Evolutionary conservation across 78 protist genomes (phyloP), one percentile per base, ranked within the genome.

Genomic region (Guillardia theta): DNA sequence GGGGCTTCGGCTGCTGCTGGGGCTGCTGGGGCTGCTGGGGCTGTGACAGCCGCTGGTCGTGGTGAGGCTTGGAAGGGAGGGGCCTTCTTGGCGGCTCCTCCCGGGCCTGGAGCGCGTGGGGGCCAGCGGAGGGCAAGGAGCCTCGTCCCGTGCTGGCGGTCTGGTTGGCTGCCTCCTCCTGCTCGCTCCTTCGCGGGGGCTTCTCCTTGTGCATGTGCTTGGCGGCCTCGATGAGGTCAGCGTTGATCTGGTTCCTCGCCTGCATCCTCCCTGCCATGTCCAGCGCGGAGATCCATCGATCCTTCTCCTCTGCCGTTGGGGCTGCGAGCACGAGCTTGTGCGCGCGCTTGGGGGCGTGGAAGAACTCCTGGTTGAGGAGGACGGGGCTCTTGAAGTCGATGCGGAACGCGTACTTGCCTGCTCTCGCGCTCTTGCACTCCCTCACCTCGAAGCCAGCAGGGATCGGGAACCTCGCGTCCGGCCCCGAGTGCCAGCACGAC

Each of bases 401-500:
- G 19, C 90, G 47, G 90, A 78, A 78, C 15, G 48, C 90, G 33
- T 78, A n/a, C 24, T 30, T 18, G 48, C 90, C 90, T 3, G 90
- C 53, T 4, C 90, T 3, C 48, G 90, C 90, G 33, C 33, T 43
- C 90, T 43, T 37, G 90, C 45, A 43, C 90, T 78, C 90, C 0
- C 90, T 46, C 33, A 70, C 83, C 10, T 24, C 27, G 83, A 70
- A 70, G 9, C 83, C 83, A 12, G 90, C 53, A 10, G 50, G 90
- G 1, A 43, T 22, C 48, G 44, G 18, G 5, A 43, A 45, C 83
- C 22, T 24, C 4, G n/a, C 83, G 41, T 70, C 90, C 45, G 90
- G 50, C 90, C 44, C 24, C 53, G 39, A 6, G 90, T 36, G 39
- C 90, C 90, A 78, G 90, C 90, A 78, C 30, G 90, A 24, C 50